Percentiles rank a stretch among this genome's conserved stretches.
Evolutionary conservation across 805 yeast genomes (phyloP).

Genomic region (Wickerhamiella kazuoi): DNA sequence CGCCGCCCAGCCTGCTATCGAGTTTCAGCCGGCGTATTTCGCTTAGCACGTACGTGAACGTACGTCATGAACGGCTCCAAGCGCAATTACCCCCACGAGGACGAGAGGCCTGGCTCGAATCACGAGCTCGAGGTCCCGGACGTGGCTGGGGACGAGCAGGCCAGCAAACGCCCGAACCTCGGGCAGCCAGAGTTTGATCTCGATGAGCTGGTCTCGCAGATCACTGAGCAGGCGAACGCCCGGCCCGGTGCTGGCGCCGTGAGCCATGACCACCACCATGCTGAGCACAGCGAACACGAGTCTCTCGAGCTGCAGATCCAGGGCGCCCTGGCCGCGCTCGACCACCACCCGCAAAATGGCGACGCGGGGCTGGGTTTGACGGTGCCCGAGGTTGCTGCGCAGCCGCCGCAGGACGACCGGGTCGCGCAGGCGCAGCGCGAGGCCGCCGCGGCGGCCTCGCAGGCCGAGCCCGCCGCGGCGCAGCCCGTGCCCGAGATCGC

Average conservation of each 20-base stretch:
- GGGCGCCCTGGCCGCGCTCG: constrained; percentile 15
- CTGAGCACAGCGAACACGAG: constrained; percentile 5
- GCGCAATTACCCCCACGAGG: background rate
- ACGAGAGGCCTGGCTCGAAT: background rate
- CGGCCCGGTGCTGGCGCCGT: constrained; percentile 4
- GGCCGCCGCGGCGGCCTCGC: background rate
- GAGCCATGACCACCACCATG: background rate
- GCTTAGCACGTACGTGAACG: too few species aligned
- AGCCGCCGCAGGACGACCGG: background rate
- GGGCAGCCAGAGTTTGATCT: constrained; percentile 12
- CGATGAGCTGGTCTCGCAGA: constrained; percentile 15
- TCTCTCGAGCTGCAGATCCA: constrained; percentile 15
- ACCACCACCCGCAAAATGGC: too few species aligned
- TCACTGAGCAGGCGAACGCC: constrained; percentile 10
- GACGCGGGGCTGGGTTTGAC: too few species aligned
- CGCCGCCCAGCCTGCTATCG: too few species aligned
- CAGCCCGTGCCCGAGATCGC: background rate
- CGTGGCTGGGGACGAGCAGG: background rate
- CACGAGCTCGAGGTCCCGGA: background rate
- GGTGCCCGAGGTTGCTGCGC: too few species aligned
- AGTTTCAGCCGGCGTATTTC: too few species aligned
- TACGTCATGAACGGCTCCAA: background rate
- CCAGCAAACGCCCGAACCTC: background rate
- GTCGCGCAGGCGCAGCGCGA: background rate
- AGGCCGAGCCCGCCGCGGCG: background rate